A percentile compares a stretch with the other conserved stretches of the same genome.
phyloP scores from a whole-genome alignment of 2,329 filamentous ascomycete species.

The Bimuria novae-zelandiae region DNA sequence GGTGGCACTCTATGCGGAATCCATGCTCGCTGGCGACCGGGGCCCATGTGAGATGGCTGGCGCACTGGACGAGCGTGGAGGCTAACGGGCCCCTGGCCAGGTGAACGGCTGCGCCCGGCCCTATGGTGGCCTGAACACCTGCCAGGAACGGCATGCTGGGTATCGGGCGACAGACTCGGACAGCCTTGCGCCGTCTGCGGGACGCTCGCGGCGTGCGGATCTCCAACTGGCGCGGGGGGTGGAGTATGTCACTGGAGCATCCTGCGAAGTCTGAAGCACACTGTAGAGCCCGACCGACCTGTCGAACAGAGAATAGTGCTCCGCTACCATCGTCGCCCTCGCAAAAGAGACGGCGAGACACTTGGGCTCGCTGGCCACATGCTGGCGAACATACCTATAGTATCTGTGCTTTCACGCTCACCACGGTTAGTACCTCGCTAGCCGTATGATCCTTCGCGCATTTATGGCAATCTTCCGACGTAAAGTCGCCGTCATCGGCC shows the following conservation, averaged over 20 bases:
- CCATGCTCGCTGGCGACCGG: slow-evolving; percentile 11
- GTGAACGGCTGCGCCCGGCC: slow-evolving; percentile 41
- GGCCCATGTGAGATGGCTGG: slow-evolving; percentile 13
- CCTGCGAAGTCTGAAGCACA: background rate
- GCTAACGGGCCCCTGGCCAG: slow-evolving; percentile 25
- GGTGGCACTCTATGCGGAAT: slow-evolving; percentile 15
- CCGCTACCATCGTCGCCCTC: too few relatives aligned
- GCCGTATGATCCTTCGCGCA: slow-evolving; percentile 8
- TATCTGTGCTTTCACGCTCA: background rate
- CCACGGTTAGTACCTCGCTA: slow-evolving; percentile 6
- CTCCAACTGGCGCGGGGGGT: slow-evolving; percentile 7
- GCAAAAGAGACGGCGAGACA: background rate
- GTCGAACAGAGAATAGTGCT: background rate
- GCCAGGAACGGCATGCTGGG: slow-evolving; percentile 42
- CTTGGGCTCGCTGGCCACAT: background rate
- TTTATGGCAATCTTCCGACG: background rate
- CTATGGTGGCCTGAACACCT: slow-evolving; percentile 29
- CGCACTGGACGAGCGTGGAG: slow-evolving; percentile 41
- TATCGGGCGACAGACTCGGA: slow-evolving; percentile 7
- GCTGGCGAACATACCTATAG: background rate
- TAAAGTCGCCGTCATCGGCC: background rate
- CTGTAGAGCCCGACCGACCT: background rate
- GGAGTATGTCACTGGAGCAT: slow-evolving; percentile 1
- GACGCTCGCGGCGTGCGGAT: slow-evolving; percentile 4
- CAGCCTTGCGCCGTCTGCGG: slow-evolving; percentile 8